Percentiles rank a stretch among this genome's conserved stretches.
These are phyloP conservation scores for Penicillium silybi DNA, from an alignment of 495 filamentous ascomycete genomes.

Conservation along the genomic window DNA sequence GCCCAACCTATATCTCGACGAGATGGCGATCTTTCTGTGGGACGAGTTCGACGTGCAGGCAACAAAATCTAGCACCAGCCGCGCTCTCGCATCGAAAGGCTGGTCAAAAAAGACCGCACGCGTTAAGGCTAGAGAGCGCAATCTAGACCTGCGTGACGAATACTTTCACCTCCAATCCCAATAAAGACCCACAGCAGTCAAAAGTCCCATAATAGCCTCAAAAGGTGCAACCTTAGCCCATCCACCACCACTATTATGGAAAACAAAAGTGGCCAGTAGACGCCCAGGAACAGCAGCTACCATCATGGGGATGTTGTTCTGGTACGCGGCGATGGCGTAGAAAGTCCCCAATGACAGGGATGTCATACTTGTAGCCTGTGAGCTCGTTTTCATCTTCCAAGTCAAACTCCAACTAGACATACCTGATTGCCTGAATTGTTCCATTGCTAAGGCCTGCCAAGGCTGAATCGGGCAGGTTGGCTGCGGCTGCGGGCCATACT, in stretches of 20 bases:
- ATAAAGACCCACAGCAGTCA: conserved; percentile 16
- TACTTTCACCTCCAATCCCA: conserved; percentile 12
- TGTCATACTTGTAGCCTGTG: conserved; percentile 8
- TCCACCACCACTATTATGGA: conserved; percentile 12
- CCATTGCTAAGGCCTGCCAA: conserved; percentile 11
- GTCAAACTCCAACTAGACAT: not conserved
- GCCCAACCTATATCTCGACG: no score
- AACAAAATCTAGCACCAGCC: no score
- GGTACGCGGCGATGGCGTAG: conserved; percentile 20
- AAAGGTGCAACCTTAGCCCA: conserved; percentile 25
- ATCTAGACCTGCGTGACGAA: not conserved
- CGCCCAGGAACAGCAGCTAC: conserved; percentile 18
- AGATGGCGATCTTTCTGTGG: no score
- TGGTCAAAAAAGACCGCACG: no score
- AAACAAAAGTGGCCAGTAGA: conserved; percentile 17
- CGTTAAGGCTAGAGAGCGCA: no score
- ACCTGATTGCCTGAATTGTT: conserved; percentile 26
- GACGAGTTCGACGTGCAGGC: no score
- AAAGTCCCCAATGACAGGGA: conserved; percentile 19
- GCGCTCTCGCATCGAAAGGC: no score
- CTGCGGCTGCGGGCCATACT: conserved; percentile 10
- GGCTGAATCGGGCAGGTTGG: conserved; percentile 10
- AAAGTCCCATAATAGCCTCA: conserved; percentile 18
- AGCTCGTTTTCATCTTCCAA: not conserved
- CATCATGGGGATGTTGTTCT: conserved; percentile 26